Percentiles rank a stretch among this genome's conserved stretches.
phyloP scores from a whole-genome alignment of 2,329 filamentous ascomycete species.

The Clonostachys rhizophaga region DNA sequence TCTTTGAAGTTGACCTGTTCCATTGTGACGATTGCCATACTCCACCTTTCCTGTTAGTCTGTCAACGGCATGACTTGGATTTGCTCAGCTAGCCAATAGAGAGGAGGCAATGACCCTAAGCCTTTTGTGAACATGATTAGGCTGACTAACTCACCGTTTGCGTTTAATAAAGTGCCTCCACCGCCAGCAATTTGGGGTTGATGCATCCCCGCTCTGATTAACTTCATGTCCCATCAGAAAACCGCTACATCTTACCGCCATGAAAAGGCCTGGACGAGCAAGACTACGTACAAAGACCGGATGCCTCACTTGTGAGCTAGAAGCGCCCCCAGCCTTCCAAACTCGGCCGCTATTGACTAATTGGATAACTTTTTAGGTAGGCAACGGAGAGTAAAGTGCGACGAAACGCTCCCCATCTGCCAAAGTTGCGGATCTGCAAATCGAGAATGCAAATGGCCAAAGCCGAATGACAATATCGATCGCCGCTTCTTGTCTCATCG shows the following conservation, averaged over 20 bases:
- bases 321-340: not conserved
- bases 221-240: no score
- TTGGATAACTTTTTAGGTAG: not conserved
- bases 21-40: no score
- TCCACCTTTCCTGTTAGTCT: no score
- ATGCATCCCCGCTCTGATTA: no score
- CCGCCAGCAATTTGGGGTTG: no score
- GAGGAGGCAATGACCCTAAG: not conserved
- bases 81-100: not conserved
- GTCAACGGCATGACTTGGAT: no score
- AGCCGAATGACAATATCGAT: not conserved
- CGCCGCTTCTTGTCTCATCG: not conserved
- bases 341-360: not conserved
- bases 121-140: no score
- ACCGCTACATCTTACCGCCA: not conserved
- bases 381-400: not conserved
- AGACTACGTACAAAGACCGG: conserved; percentile 6
- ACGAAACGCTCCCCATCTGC: not conserved
- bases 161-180: no score
- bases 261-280: not conserved
- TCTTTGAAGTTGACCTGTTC: no score
- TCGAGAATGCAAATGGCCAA: not conserved
- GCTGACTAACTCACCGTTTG: no score
- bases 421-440: not conserved
- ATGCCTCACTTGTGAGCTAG: conserved; percentile 1